Conservation (phyloP, 2,329 filamentous ascomycete genomes). For the Mycosphaerella sp. region DNA sequence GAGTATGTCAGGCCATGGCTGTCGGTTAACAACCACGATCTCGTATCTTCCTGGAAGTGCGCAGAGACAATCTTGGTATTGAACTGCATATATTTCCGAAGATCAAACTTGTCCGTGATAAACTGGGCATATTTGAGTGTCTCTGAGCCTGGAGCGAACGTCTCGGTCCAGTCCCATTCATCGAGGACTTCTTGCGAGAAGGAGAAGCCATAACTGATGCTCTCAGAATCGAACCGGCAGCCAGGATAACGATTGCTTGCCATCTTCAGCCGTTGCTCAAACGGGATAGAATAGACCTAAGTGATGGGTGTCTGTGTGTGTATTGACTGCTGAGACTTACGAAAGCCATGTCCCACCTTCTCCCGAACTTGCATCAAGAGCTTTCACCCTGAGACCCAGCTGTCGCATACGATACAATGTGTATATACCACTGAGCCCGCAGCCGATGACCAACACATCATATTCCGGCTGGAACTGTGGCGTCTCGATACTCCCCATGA, state of each 20-base stretch:
- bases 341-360: slow-evolving; percentile 44
- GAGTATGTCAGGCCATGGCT: slow-evolving; percentile 22
- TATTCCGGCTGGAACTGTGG: slow-evolving; percentile 19
- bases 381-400: slow-evolving; percentile 35
- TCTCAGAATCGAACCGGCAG: slow-evolving; percentile 44
- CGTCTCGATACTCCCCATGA: slow-evolving; percentile 12
- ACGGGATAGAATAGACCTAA: background rate
- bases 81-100: slow-evolving; percentile 39
- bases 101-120: slow-evolving; percentile 43
- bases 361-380: slow-evolving; percentile 39
- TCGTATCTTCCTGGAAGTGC: slow-evolving; percentile 31
- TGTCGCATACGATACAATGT: slow-evolving; percentile 40
- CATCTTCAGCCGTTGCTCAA: slow-evolving; percentile 21
- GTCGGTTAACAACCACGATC: slow-evolving; percentile 33
- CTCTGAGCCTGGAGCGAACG: slow-evolving; percentile 36
- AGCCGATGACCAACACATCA: slow-evolving; percentile 40
- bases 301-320: background rate
- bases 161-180: slow-evolving; percentile 40
- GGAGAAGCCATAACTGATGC: slow-evolving; percentile 41
- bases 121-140: slow-evolving; percentile 47
- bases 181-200: slow-evolving; percentile 40
- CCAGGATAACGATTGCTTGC: slow-evolving; percentile 43
- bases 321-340: slow-evolving; percentile 7
- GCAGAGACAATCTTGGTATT: slow-evolving; percentile 36
- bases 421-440: slow-evolving; percentile 41